Evolutionary conservation across 2,329 filamentous ascomycete genomes (phyloP).

Genomic region (Fusarium lyarnte): DNA sequence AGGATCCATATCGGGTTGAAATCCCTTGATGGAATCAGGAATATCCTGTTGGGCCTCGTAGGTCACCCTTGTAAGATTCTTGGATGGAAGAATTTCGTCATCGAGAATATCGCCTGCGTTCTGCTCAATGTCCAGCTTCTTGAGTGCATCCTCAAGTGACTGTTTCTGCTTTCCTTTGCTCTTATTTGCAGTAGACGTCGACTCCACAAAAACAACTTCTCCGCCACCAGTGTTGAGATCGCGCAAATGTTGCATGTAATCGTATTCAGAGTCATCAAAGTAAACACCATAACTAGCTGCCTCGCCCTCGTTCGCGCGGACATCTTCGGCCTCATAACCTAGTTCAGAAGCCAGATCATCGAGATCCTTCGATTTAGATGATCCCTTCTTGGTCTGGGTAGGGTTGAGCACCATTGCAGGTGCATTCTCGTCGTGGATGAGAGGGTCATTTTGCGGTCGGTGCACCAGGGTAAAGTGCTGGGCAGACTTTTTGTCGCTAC

Average conservation of each 20-base stretch:
- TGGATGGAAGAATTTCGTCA: constrained; percentile 79
- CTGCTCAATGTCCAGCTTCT: constrained; percentile 66
- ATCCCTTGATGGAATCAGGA: constrained; percentile 89
- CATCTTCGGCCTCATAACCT: constrained; percentile 68
- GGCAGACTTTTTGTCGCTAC: constrained; percentile 85
- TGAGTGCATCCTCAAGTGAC: constrained; percentile 83
- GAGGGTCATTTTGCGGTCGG: constrained; percentile 95
- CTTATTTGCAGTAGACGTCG: constrained; percentile 70
- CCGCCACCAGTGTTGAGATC: constrained; percentile 81
- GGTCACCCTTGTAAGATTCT: constrained; percentile 78
- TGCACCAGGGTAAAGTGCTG: constrained; percentile 95
- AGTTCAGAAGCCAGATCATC: constrained; percentile 82
- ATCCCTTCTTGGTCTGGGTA: constrained; percentile 55
- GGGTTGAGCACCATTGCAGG: constrained; percentile 91
- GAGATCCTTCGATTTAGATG: constrained; percentile 69
- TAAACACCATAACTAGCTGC: constrained; percentile 94
- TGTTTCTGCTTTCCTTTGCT: constrained; percentile 79
- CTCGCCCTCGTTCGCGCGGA: constrained; percentile 93
- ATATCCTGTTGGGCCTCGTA: constrained; percentile 95
- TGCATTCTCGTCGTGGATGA: constrained; percentile 90
- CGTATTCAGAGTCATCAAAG: constrained; percentile 94
- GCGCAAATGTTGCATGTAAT: constrained; percentile 99
- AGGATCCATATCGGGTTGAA: constrained; percentile 98
- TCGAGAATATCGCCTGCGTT: constrained; percentile 70
- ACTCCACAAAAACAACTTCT: constrained; percentile 85